phyloP scores from a whole-genome alignment of 2,329 filamentous ascomycete species.

The Colletotrichum sp. region DNA sequence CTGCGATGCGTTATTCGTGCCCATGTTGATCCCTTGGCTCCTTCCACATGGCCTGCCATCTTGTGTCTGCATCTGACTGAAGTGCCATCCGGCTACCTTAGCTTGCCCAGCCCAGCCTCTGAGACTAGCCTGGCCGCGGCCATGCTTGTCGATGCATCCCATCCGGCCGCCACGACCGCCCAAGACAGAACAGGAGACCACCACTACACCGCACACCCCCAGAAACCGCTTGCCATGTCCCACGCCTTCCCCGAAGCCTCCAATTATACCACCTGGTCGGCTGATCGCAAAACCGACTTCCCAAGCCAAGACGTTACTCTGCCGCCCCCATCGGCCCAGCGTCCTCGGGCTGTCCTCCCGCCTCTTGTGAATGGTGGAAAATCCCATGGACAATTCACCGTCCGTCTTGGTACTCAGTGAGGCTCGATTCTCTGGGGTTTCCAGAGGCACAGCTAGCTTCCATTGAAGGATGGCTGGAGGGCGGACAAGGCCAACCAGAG shows the following conservation, averaged over 20 bases:
- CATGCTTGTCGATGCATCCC: conserved; percentile 8
- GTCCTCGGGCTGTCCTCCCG: background rate
- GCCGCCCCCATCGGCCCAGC: conserved; percentile 11
- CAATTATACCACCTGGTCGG: conserved; percentile 9
- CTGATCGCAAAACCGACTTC: conserved; percentile 6
- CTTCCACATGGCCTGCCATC: background rate
- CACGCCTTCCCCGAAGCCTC: conserved; percentile 6
- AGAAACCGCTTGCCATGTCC: conserved; percentile 3
- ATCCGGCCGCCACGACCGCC: background rate
- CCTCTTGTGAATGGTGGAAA: conserved; percentile 23
- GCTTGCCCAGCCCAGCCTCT: background rate
- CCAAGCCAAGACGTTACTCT: conserved; percentile 12
- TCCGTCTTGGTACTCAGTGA: conserved; percentile 23
- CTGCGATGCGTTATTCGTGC: background rate
- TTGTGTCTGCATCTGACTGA: background rate
- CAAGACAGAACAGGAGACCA: background rate
- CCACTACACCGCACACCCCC: background rate
- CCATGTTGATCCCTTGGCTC: background rate
- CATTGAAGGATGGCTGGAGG: background rate
- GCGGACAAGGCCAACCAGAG: background rate
- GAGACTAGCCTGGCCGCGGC: background rate
- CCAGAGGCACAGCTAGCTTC: conserved; percentile 1
- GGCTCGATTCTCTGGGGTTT: conserved; percentile 18
- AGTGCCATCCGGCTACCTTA: background rate
- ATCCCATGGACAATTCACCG: conserved; percentile 21